Evolutionary conservation across 495 filamentous ascomycete species (phyloP).

Genomic region (Neurospora sp.): DNA sequence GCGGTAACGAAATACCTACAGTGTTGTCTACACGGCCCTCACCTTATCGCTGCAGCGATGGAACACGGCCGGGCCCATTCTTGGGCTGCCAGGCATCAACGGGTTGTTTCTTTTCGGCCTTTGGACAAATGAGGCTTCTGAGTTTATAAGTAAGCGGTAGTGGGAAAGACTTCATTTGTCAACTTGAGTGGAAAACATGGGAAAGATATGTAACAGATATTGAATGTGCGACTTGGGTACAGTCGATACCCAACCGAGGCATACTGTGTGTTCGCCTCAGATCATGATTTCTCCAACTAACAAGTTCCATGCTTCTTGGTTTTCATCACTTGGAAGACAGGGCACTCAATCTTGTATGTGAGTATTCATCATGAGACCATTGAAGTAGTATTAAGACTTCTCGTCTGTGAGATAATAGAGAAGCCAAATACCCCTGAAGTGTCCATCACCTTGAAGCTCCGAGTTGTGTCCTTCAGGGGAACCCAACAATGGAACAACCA

Average conservation of each 20-base stretch:
- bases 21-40: not conserved
- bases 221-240: not conserved
- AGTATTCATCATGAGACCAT: not conserved
- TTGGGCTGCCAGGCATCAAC: not conserved
- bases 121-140: not conserved
- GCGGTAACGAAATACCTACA: not conserved
- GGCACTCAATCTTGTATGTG: not conserved
- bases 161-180: not conserved
- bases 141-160: not conserved
- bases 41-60: not conserved
- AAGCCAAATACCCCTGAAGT: not conserved
- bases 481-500: not conserved
- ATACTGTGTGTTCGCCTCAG: not conserved
- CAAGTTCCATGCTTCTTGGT: not conserved
- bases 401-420: not conserved
- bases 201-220: not conserved
- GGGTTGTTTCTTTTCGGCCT: not conserved
- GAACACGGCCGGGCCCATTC: not conserved
- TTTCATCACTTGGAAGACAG: not conserved
- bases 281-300: not conserved
- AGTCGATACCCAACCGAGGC: not conserved
- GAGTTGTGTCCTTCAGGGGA: not conserved
- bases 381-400: not conserved
- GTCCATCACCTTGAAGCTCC: not conserved
- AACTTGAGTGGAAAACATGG: not conserved